These are phyloP conservation scores for Clonostachys rhizophaga DNA, from an alignment of 2,329 filamentous ascomycete species.

Conservation along the genomic window DNA sequence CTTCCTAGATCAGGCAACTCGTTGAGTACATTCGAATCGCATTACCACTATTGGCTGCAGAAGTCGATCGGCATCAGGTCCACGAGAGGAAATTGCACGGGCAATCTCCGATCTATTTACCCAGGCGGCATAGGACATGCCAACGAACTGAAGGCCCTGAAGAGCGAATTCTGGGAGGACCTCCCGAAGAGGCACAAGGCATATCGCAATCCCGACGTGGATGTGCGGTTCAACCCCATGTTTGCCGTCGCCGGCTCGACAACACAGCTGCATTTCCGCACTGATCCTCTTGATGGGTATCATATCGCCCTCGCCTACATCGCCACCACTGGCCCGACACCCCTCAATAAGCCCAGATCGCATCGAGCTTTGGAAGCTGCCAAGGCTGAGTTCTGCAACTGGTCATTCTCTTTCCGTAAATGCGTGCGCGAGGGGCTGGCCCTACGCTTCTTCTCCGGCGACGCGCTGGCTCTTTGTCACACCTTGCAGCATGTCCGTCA, in stretches of 20 bases:
- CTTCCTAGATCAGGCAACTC: too few relatives aligned
- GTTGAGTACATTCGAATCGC: not conserved
- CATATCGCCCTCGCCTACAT: conserved; percentile 47
- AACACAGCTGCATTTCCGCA: conserved; percentile 36
- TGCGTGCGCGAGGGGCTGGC: conserved; percentile 17
- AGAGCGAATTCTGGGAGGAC: conserved; percentile 25
- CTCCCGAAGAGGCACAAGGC: conserved; percentile 17
- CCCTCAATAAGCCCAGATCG: conserved; percentile 18
- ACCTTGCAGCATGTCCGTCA: conserved; percentile 35
- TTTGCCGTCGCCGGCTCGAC: conserved; percentile 27
- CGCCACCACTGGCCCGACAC: conserved; percentile 27
- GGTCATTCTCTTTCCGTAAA: conserved; percentile 33
- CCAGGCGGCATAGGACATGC: conserved; percentile 21
- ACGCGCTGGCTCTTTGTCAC: conserved; percentile 47
- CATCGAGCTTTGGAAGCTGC: conserved; percentile 20
- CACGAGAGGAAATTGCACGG: conserved; percentile 7
- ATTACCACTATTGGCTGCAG: conserved; percentile 5
- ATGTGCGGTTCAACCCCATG: conserved; percentile 34
- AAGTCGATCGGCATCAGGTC: conserved; percentile 4
- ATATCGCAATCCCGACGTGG: not conserved
- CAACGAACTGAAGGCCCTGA: conserved; percentile 11
- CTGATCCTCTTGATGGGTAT: conserved; percentile 49
- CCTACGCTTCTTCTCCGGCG: conserved; percentile 40
- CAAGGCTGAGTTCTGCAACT: conserved; percentile 37
- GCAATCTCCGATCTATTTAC: conserved; percentile 27